These are phyloP conservation scores for Gossypium lobatum DNA, from an alignment of 441 rosid genomes.

Conservation along the genomic window DNA sequence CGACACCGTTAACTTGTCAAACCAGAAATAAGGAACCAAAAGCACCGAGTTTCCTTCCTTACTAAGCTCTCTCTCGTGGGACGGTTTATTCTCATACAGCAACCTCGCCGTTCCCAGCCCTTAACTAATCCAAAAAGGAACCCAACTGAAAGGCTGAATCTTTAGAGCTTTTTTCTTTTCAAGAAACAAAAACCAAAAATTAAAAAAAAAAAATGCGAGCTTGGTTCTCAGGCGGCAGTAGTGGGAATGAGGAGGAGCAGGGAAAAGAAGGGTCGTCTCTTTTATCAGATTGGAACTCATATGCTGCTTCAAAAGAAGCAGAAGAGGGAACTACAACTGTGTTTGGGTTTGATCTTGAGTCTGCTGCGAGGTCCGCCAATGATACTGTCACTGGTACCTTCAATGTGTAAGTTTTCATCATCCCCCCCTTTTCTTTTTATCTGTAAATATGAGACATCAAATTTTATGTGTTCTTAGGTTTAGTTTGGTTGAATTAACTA, in stretches of 20 bases:
- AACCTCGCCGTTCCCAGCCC: not conserved
- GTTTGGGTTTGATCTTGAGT: conserved; percentile 72
- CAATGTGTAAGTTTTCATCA: conserved; percentile 51
- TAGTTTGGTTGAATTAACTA: not conserved
- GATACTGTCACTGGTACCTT: conserved; percentile 81
- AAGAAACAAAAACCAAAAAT: not conserved
- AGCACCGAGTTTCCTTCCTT: not conserved
- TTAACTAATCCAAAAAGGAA: not conserved
- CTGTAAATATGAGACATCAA: not conserved
- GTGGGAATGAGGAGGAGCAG: conserved; percentile 38
- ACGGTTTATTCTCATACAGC: not conserved
- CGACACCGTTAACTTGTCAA: conserved; percentile 1
- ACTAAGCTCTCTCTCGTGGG: not conserved
- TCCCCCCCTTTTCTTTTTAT: conserved; percentile 14
- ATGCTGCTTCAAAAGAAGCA: conserved; percentile 49
- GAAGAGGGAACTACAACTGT: conserved; percentile 33
- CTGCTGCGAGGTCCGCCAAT: conserved; percentile 78
- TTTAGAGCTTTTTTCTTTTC: not conserved
- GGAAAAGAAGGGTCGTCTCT: conserved; percentile 47
- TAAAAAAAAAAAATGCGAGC: conserved; percentile 36
- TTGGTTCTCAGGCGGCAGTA: conserved; percentile 55
- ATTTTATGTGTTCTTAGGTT: not conserved
- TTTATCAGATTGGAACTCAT: conserved; percentile 84
- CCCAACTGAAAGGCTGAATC: not conserved
- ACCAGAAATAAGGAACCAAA: not conserved